Evolutionary conservation across 257 asterid genomes (phyloP), one percentile per base, ranked within the genome.

Genomic region (Solanum chmielewskii): DNA sequence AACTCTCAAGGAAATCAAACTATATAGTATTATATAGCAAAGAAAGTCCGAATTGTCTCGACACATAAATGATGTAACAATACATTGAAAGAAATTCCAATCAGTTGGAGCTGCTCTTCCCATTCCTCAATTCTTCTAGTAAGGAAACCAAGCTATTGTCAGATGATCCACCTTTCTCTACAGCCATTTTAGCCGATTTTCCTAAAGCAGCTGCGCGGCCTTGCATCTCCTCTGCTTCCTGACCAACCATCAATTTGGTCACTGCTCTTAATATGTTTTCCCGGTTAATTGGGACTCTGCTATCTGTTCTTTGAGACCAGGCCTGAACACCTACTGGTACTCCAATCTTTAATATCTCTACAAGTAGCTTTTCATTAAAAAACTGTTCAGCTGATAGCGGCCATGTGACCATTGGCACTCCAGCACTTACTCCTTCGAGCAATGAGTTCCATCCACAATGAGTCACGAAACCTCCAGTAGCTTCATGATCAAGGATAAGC

Each of bases 351-450:
- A 91, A 66, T 27, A 89, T 56, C 60, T 86, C 86, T 31, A 42
- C 45, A 77, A 92, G 89, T 91, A 89, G 82, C 68, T 87, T 91
- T 49, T 92, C 93, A 21, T 91, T 91, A 33, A 45, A 87, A 64
- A 92, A 91, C 37, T 91, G 93, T 89, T 92, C 94, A 0, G 88
- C 89, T 6, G 90, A 91, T 2, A 90, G 87, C 12, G 94, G 94
- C 94, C 94, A 92, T 5, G 94, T 91, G 64, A 91, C 90, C 94
- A 91, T 91, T 14, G 94, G 91, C 10, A 90, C 91, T 1, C 94
- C 94, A 4, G 91, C 88, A 9, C 88, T 85, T 25, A 91, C 84
- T 35, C 91, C 91, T 44, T 90, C 93, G 0, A 90, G 86, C 89
- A 88, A 1, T 6, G 93, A 89, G 62, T 90, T 92, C 94, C 94